These are phyloP conservation scores for Clathrus columnatus DNA, from an alignment of 768 basidiomycete genomes.

Conservation along the genomic window DNA sequence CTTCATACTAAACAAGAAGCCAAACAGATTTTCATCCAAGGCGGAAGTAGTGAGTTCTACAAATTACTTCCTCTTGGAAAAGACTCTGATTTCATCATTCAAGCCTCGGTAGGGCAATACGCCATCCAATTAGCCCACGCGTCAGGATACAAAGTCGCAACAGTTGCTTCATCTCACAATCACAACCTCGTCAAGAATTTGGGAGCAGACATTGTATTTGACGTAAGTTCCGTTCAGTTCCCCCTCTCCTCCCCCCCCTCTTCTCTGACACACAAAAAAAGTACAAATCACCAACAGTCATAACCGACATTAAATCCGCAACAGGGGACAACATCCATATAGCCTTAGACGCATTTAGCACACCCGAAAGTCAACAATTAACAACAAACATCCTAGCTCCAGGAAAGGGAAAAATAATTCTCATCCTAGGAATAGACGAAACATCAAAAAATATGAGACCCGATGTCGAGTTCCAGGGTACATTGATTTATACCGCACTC, in stretches of 20 bases:
- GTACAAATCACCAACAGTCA: not conserved
- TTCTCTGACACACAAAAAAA: not conserved
- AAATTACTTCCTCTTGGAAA: not conserved
- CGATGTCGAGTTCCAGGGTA: not conserved
- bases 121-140: constrained; percentile 35
- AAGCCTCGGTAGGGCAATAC: constrained; percentile 21
- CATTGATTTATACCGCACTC: constrained; percentile 7
- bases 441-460: not conserved
- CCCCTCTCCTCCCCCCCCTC: too few species aligned
- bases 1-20: not conserved
- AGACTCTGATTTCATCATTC: not conserved
- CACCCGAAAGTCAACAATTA: not conserved
- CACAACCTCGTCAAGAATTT: constrained; percentile 27
- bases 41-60: not conserved
- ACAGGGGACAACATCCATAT: not conserved
- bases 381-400: not conserved
- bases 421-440: not conserved
- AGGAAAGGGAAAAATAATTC: not conserved
- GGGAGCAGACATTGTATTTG: constrained; percentile 37
- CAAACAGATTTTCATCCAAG: not conserved
- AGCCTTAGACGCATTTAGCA: not conserved
- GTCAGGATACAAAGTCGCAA: constrained; percentile 34
- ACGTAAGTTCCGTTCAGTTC: constrained; percentile 12
- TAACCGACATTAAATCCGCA: not conserved
- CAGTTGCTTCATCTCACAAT: constrained; percentile 35